Conservation (phyloP, 495 filamentous ascomycete genomes). For the Lentithecium fluviatile region DNA sequence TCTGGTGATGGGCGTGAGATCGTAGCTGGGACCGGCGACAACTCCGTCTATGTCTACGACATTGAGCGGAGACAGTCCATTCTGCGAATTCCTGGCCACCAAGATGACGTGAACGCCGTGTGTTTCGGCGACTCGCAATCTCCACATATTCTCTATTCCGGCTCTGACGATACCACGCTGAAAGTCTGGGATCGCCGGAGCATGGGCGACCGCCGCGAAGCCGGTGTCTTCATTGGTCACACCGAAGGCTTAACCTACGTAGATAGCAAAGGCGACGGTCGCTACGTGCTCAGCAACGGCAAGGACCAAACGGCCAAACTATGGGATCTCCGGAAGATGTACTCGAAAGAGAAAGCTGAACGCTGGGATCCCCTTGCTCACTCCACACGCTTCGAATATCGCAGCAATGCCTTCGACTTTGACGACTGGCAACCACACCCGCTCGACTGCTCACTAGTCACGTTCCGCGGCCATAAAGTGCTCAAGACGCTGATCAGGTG, state of each 20-base stretch:
- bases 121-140: slow-evolving; percentile 88
- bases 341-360: slow-evolving; percentile 65
- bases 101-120: slow-evolving; percentile 92
- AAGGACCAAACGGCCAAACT: slow-evolving; percentile 98
- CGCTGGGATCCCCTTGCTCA: slow-evolving; percentile 53
- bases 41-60: slow-evolving; percentile 88
- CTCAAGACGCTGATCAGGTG: slow-evolving; percentile 88
- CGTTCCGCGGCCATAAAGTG: slow-evolving; percentile 85
- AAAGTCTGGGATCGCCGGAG: slow-evolving; percentile 96
- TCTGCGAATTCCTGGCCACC: slow-evolving; percentile 73
- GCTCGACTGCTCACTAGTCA: slow-evolving; percentile 87
- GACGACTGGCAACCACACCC: slow-evolving; percentile 71
- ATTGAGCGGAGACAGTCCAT: slow-evolving; percentile 74
- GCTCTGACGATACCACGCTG: slow-evolving; percentile 89
- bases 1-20: slow-evolving; percentile 90
- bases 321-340: slow-evolving; percentile 88
- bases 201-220: slow-evolving; percentile 82
- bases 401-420: slow-evolving; percentile 67
- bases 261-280: slow-evolving; percentile 92
- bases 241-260: slow-evolving; percentile 94
- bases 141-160: slow-evolving; percentile 94
- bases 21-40: slow-evolving; percentile 79
- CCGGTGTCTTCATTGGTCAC: slow-evolving; percentile 90
- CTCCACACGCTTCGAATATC: slow-evolving; percentile 81
- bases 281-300: slow-evolving; percentile 89